A percentile compares a stretch with the other conserved stretches of the same genome.
phyloP scores from a whole-genome alignment of 2,329 filamentous ascomycete genomes.

The Stachybotrys chartarum region DNA sequence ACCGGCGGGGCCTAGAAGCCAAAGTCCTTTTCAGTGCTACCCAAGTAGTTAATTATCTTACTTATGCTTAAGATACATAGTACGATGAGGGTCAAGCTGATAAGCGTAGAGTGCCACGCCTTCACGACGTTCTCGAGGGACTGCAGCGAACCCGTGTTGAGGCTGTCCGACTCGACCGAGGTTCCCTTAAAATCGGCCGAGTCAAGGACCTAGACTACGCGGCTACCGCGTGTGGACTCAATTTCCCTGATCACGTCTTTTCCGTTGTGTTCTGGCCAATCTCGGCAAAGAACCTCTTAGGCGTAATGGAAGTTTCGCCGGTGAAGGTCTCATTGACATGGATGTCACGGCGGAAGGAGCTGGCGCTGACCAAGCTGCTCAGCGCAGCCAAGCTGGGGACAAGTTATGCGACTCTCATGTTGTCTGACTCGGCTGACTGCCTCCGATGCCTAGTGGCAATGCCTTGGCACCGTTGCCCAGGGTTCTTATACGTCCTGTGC shows the following conservation, averaged over 20 bases:
- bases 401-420: background rate
- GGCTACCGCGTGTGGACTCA: background rate
- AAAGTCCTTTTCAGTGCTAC: no score
- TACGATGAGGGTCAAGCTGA: background rate
- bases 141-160: background rate
- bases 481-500: background rate
- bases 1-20: no score
- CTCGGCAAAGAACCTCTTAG: slow-evolving; percentile 1
- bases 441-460: no score
- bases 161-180: background rate
- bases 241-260: slow-evolving; percentile 1
- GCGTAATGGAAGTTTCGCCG: background rate
- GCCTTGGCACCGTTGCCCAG: background rate
- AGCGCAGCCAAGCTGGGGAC: background rate
- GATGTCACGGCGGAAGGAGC: background rate
- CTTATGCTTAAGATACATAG: no score
- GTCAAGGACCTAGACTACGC: slow-evolving; percentile 1
- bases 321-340: background rate
- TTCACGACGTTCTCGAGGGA: background rate
- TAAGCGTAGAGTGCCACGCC: slow-evolving; percentile 1
- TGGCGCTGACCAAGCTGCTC: background rate
- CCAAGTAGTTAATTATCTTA: no score
- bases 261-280: background rate
- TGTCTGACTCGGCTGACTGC: no score
- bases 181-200: background rate